A percentile compares a stretch with the other conserved stretches of the same genome.
phyloP scores from a whole-genome alignment of 805 yeast species.

The Cyberlindnera suaveolens region DNA sequence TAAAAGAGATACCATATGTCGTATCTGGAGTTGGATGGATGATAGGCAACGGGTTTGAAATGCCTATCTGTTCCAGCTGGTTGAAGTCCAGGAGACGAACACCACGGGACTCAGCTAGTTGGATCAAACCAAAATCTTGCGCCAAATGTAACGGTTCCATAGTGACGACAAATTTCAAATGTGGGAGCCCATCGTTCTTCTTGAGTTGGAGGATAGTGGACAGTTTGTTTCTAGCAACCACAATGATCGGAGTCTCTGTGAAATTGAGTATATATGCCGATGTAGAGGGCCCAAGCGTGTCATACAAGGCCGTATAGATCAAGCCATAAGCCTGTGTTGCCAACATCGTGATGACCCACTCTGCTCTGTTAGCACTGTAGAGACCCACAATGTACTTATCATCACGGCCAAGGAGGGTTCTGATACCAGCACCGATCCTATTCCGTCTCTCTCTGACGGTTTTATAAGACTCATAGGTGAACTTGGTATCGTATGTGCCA shows the following conservation, averaged over 20 bases:
- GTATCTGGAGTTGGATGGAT: slow-evolving; percentile 32
- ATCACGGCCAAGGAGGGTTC: slow-evolving; percentile 11
- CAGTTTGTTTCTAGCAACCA: slow-evolving; percentile 41
- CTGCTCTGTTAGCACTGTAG: slow-evolving; percentile 42
- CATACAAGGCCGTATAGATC: slow-evolving; percentile 36
- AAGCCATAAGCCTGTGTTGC: slow-evolving; percentile 47
- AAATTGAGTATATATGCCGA: slow-evolving; percentile 45
- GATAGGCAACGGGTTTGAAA: slow-evolving; percentile 29
- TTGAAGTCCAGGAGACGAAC: slow-evolving; percentile 31
- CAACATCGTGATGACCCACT: slow-evolving; percentile 55
- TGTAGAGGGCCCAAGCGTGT: slow-evolving; percentile 42
- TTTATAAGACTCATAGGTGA: slow-evolving; percentile 33
- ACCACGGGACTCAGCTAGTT: slow-evolving; percentile 17
- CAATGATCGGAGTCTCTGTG: slow-evolving; percentile 46
- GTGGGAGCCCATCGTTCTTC: slow-evolving; percentile 20
- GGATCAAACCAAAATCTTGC: slow-evolving; percentile 20
- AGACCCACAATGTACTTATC: slow-evolving; percentile 37
- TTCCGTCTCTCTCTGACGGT: slow-evolving; percentile 27
- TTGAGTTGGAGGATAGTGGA: slow-evolving; percentile 36
- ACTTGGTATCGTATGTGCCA: slow-evolving; percentile 34
- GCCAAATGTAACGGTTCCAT: slow-evolving; percentile 35
- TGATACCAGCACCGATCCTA: slow-evolving; percentile 39
- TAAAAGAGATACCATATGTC: slow-evolving; percentile 49
- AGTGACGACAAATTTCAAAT: slow-evolving; percentile 38
- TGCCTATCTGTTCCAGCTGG: slow-evolving; percentile 29